Percentiles rank a stretch among this genome's conserved stretches.
Conservation (phyloP, 768 basidiomycete species). For the Tricholoma terreum region DNA sequence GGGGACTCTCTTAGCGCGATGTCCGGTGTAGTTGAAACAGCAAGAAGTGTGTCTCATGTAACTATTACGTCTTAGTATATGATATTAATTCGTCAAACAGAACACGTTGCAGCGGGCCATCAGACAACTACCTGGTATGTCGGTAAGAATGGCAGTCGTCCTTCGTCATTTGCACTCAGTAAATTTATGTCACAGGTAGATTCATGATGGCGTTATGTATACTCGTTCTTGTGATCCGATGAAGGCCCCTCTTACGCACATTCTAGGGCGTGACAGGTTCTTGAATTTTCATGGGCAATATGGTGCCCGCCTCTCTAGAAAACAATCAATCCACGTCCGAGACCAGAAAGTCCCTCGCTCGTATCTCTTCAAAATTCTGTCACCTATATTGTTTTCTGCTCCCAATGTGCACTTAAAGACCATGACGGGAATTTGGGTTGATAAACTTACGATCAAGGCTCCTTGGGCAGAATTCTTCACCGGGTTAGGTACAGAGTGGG, state of each 20-base stretch:
- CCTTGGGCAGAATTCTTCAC: conserved; percentile 40
- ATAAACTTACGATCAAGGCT: conserved; percentile 33
- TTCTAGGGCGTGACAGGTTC: conserved; percentile 23
- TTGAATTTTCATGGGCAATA: conserved; percentile 43
- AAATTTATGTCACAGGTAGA: conserved; percentile 6
- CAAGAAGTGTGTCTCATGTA: conserved; percentile 1
- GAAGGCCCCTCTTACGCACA: not conserved
- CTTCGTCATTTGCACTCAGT: not conserved
- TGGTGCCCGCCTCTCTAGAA: conserved; percentile 37
- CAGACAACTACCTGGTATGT: not conserved
- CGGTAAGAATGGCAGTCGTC: not conserved
- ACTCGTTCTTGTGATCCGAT: not conserved
- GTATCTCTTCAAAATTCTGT: conserved; percentile 30
- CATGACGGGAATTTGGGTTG: conserved; percentile 47
- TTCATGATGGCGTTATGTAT: conserved; percentile 13
- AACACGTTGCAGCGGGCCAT: not conserved
- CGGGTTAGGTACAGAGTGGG: conserved; percentile 37
- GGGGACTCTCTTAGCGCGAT: not conserved
- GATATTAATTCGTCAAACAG: not conserved
- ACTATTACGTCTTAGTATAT: not conserved
- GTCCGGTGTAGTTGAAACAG: not conserved
- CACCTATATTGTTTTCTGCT: conserved; percentile 42
- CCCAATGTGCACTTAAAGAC: conserved; percentile 40
- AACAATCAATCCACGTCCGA: conserved; percentile 26
- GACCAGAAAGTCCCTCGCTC: conserved; percentile 23